Conservation (phyloP, 2,329 filamentous ascomycete genomes). For the Aspergillus aculeatinus region DNA sequence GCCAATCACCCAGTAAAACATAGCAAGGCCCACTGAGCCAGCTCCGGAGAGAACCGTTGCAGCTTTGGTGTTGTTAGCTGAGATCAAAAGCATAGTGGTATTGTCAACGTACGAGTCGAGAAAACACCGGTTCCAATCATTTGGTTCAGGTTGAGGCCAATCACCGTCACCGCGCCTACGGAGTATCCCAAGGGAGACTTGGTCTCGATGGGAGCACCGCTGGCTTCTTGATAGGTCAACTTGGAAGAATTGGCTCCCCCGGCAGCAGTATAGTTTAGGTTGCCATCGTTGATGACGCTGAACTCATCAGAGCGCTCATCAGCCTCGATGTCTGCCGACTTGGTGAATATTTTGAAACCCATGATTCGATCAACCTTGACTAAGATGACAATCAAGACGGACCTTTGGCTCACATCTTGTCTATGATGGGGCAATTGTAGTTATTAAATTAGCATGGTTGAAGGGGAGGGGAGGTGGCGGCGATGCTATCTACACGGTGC, state of each 20-base stretch:
- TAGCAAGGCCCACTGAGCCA: conserved; percentile 61
- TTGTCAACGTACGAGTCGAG: conserved; percentile 57
- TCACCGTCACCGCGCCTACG: conserved; percentile 56
- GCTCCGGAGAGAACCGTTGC: conserved; percentile 58
- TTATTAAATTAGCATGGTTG: neutral
- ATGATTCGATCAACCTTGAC: neutral
- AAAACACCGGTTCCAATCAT: conserved; percentile 67
- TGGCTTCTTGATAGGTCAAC: conserved; percentile 59
- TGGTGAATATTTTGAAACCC: conserved; percentile 1
- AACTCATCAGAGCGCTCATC: neutral
- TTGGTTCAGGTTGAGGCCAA: conserved; percentile 61
- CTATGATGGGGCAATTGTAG: neutral
- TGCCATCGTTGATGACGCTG: conserved; percentile 13
- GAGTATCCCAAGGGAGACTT: conserved; percentile 60
- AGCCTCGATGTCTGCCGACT: neutral
- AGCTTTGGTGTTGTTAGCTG: conserved; percentile 39
- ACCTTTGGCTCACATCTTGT: neutral
- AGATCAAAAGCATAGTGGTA: neutral
- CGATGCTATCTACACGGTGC: conserved; percentile 4
- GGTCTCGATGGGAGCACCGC: conserved; percentile 61
- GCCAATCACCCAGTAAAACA: conserved; percentile 66
- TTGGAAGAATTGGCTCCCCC: conserved; percentile 46
- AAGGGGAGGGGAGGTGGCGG: neutral
- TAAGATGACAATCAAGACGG: neutral
- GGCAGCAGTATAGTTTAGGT: conserved; percentile 17